A percentile compares a stretch with the other conserved stretches of the same genome.
Evolutionary conservation across 2,329 filamentous ascomycete genomes (phyloP).

Genomic region (Onygena corvina): DNA sequence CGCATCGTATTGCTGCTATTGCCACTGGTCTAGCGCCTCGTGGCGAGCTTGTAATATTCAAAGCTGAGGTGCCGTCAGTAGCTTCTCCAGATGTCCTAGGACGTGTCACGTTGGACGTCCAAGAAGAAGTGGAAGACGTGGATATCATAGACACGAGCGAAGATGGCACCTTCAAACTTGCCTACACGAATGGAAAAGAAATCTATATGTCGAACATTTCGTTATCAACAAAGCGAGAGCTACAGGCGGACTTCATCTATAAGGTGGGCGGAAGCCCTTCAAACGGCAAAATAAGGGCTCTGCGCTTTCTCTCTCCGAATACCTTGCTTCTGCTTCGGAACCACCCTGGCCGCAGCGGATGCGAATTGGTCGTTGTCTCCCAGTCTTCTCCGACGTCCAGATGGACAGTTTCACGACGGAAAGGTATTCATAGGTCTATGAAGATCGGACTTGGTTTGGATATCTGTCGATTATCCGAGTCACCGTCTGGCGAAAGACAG

Average conservation of each 20-base stretch:
- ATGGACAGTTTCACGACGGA: constrained; percentile 39
- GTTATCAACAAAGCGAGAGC: constrained; percentile 35
- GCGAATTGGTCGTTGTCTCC: constrained; percentile 42
- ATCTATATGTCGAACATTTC: constrained; percentile 55
- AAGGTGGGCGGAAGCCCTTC: constrained; percentile 11
- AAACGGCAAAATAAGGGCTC: constrained; percentile 42
- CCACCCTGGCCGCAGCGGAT: constrained; percentile 41
- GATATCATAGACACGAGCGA: constrained; percentile 29
- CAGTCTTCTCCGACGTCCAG: constrained; percentile 21
- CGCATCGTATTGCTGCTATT: constrained; percentile 59
- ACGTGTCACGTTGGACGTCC: constrained; percentile 40
- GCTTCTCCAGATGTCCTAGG: constrained; percentile 42
- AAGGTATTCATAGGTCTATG: constrained; percentile 54
- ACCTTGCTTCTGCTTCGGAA: constrained; percentile 47
- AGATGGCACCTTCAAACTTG: constrained; percentile 50
- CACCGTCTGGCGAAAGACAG: constrained; percentile 54
- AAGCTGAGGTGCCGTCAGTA: constrained; percentile 47
- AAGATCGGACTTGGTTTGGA: constrained; percentile 68
- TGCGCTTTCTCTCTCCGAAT: constrained; percentile 45
- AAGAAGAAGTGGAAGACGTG: constrained; percentile 41
- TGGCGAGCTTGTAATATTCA: constrained; percentile 70
- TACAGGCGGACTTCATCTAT: constrained; percentile 20
- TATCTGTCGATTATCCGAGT: constrained; percentile 54
- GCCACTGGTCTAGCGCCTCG: constrained; percentile 65
- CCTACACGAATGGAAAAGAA: constrained; percentile 66